phyloP scores from a whole-genome alignment of 2,329 filamentous ascomycete genomes.

The Teratosphaeria nubilosa region DNA sequence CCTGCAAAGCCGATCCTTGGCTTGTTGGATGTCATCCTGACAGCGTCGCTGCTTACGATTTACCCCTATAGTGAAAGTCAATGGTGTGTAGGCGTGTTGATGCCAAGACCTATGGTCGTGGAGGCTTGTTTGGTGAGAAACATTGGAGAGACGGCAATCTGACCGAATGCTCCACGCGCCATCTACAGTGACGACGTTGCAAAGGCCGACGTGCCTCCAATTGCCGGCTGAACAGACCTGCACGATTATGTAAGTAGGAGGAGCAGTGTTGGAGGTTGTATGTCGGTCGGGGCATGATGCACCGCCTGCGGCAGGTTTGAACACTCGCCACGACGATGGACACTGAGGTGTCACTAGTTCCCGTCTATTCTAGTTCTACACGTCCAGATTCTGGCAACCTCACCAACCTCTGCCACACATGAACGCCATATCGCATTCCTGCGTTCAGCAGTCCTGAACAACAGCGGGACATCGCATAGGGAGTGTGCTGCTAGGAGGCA shows the following conservation, averaged over 20 bases:
- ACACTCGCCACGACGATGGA: no score
- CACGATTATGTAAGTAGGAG: background rate
- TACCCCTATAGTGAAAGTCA: background rate
- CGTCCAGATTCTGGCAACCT: no score
- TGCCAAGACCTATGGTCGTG: background rate
- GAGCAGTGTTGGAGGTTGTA: no score
- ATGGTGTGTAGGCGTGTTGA: background rate
- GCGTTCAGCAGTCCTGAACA: no score
- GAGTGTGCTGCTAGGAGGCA: no score
- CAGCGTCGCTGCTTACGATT: background rate
- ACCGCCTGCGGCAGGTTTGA: no score
- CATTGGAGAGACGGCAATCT: background rate
- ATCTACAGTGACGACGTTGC: background rate
- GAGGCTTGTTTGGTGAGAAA: background rate
- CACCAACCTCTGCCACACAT: no score
- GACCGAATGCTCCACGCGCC: background rate
- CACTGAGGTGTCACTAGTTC: no score
- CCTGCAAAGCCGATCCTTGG: constrained; percentile 48
- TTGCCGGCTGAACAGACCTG: background rate
- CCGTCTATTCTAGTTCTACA: no score
- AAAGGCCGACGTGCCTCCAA: background rate
- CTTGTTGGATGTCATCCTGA: constrained; percentile 13
- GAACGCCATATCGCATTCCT: no score
- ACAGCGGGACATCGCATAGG: no score
- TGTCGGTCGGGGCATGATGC: background rate